Evolutionary conservation across 768 basidiomycete genomes (phyloP).

Genomic region (Mrakia hoshinonis): DNA sequence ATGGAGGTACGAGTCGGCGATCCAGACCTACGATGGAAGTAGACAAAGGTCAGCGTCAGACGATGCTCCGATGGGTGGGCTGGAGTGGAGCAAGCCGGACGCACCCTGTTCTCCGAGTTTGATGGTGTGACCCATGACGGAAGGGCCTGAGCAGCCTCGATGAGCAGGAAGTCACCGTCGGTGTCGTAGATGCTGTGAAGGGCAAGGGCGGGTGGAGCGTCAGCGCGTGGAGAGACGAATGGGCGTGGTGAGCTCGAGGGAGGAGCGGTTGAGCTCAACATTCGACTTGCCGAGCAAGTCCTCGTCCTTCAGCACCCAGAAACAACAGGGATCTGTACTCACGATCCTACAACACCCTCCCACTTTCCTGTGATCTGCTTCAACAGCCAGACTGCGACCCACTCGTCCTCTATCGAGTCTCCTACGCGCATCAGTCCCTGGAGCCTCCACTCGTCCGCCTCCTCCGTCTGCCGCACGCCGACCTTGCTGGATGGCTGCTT

Average conservation of each 20-base stretch:
- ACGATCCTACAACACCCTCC: constrained; percentile 70
- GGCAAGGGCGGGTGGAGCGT: not conserved
- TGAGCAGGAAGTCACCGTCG: constrained; percentile 91
- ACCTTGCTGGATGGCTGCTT: not conserved
- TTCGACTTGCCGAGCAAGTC: not conserved
- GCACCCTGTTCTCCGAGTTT: constrained; percentile 84
- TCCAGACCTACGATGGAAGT: constrained; percentile 66
- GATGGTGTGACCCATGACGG: constrained; percentile 85
- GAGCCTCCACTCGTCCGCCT: constrained; percentile 48
- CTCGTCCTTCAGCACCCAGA: too few species aligned
- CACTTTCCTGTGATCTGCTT: constrained; percentile 65
- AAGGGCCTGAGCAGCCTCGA: constrained; percentile 84
- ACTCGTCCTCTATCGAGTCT: constrained; percentile 96
- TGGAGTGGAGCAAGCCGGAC: constrained; percentile 40
- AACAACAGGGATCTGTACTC: constrained; percentile 32
- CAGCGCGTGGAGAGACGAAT: not conserved
- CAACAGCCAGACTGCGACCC: constrained; percentile 86
- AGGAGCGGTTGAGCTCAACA: not conserved
- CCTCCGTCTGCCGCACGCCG: not conserved
- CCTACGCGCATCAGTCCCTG: constrained; percentile 85
- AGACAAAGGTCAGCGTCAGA: constrained; percentile 26
- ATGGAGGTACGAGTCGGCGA: constrained; percentile 70
- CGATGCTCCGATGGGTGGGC: constrained; percentile 12
- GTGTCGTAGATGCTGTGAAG: constrained; percentile 62
- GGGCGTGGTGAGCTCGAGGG: not conserved